Evolutionary conservation across 495 filamentous ascomycete species (phyloP), one percentile per base, ranked within the genome.

Genomic region (Symbiotaphrina buchneri): DNA sequence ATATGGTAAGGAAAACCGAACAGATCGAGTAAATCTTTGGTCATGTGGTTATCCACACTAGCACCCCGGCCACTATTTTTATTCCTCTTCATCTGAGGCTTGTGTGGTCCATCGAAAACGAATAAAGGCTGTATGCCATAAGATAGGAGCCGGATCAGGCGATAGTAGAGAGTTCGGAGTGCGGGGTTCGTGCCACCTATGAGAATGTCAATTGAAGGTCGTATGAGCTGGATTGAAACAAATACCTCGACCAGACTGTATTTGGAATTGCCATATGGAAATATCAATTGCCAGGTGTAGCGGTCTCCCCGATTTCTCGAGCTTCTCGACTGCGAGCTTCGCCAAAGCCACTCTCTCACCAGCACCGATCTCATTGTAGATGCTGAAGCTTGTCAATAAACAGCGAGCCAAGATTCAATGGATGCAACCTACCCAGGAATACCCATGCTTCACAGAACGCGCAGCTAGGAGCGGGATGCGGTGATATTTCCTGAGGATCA

Each of bases 211-310:
- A n/a, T 21, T 4, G 26, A 6, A 16, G 11, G 19, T 8, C 14
- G 21, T 11, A 18, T 14, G 14, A 14, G 1, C 6, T 2, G 8
- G 10, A 14, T 10, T 7, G 14, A 11, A n/a, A n/a, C n/a, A 38
- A 41, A 30, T 42, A 63, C 63, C 83, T 48, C 74, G 66, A 11
- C 77, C 73, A 5, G 81, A 71, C 40, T 90, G 83, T 5, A 74
- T 71, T 43, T 99, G 87, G 43, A 93, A 95, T 15, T 92, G 72
- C 90, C 90, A 99, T 47, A 99, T 94, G 0, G 82, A 82, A 36
- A 87, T 75, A 47, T 99, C 90, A 30, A 99, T 79, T 13, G 90
- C 90, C 18, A 99, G 58, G 10, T 83, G 71, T 5, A 95, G 57
- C 0, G 87, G 82, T 3, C 72, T 63, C 15, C 65, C 59, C 24